A percentile compares a stretch with the other conserved stretches of the same genome.
Evolutionary conservation across 805 yeast species (phyloP).

Genomic region (Jamesozyma piceae): DNA sequence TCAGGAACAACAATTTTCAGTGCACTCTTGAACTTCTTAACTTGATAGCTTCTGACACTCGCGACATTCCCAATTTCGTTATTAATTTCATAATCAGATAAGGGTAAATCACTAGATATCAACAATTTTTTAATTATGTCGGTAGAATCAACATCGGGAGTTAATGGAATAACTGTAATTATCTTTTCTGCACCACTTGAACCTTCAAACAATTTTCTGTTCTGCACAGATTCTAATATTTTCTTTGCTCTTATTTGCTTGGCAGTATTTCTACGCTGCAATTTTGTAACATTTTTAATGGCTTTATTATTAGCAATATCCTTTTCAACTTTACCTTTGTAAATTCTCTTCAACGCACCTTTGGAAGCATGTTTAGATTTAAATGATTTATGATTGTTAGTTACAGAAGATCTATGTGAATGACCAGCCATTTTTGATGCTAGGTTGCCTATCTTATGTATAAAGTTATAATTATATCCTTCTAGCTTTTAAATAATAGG

Average conservation of each 20-base stretch:
- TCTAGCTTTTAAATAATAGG: too few species aligned
- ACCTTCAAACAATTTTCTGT: conserved; percentile 71
- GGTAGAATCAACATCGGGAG: conserved; percentile 53
- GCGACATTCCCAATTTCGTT: conserved; percentile 26
- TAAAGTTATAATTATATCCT: not conserved
- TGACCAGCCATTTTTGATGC: conserved; percentile 53
- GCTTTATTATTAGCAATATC: conserved; percentile 32
- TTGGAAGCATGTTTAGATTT: conserved; percentile 88
- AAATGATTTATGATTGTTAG: conserved; percentile 80
- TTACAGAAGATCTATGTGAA: conserved; percentile 76
- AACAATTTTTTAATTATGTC: conserved; percentile 48
- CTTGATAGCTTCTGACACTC: conserved; percentile 42
- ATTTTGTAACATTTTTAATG: conserved; percentile 32
- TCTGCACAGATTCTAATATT: conserved; percentile 47
- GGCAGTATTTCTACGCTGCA: conserved; percentile 68
- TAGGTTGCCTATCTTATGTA: not conserved
- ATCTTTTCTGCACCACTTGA: conserved; percentile 73
- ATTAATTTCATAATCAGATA: conserved; percentile 30
- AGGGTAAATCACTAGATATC: conserved; percentile 29
- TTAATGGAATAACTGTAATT: conserved; percentile 70
- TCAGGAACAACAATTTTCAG: conserved; percentile 68
- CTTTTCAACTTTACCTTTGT: conserved; percentile 84
- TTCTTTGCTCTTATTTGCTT: conserved; percentile 72
- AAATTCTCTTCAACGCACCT: conserved; percentile 69
- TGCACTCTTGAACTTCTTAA: conserved; percentile 64